A percentile compares a stretch with the other conserved stretches of the same genome.
These are phyloP conservation scores for Spirogloea muscicola DNA, from an alignment of 139 green algal genomes.

Conservation along the genomic window DNA sequence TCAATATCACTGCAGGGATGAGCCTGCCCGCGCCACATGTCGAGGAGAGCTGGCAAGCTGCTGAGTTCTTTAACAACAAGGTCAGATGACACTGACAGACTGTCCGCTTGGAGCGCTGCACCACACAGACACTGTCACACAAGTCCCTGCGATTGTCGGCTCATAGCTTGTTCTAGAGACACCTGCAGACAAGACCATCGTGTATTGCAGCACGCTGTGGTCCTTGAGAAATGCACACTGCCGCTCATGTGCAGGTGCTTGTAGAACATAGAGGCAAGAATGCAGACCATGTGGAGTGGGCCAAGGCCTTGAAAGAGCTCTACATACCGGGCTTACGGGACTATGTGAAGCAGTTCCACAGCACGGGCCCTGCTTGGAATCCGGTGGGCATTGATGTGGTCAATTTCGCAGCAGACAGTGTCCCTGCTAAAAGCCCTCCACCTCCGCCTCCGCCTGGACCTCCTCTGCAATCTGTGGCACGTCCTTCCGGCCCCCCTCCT, in stretches of 20 bases:
- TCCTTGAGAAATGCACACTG: no score
- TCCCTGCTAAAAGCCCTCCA: no score
- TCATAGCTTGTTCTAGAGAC: no score
- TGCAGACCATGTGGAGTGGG: conserved; percentile 63
- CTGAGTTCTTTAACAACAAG: conserved; percentile 92
- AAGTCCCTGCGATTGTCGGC: no score
- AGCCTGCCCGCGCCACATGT: conserved; percentile 68
- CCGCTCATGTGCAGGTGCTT: conserved; percentile 61
- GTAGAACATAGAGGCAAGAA: conserved; percentile 64
- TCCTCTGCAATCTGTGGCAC: no score
- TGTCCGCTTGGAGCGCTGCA: no score
- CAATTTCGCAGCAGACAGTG: no score
- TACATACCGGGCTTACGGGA: conserved; percentile 48
- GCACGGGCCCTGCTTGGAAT: conserved; percentile 68
- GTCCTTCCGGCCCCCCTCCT: conserved; percentile 5
- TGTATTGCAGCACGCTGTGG: no score
- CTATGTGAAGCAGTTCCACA: conserved; percentile 62
- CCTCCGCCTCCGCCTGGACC: no score
- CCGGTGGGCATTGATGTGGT: conserved; percentile 45
- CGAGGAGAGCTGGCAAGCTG: conserved; percentile 66
- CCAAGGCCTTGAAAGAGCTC: conserved; percentile 71
- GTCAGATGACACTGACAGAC: no score
- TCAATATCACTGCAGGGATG: conserved; percentile 57
- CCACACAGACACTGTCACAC: no score
- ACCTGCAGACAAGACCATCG: no score